These are phyloP conservation scores for Ramaria rubella DNA, from an alignment of 768 basidiomycete genomes.

Conservation along the genomic window DNA sequence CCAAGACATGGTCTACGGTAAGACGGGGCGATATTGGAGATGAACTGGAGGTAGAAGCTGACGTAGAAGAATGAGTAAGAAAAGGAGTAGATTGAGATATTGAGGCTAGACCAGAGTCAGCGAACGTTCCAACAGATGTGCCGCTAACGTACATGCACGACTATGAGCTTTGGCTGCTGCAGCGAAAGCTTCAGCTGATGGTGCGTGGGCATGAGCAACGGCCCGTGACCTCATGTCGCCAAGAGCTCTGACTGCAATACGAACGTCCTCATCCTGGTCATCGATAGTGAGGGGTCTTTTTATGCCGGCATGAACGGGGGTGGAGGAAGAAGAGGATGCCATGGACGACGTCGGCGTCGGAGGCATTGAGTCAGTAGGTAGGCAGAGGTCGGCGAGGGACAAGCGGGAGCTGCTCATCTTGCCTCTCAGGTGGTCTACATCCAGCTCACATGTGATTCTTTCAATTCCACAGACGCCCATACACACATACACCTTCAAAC, in stretches of 20 bases:
- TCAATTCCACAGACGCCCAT: not conserved
- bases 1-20: not conserved
- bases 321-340: not conserved
- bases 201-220: conserved; percentile 4
- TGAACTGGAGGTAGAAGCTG: conserved; percentile 12
- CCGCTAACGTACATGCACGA: conserved; percentile 3
- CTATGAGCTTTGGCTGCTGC: conserved; percentile 5
- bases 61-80: conserved; percentile 15
- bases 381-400: conserved; percentile 11
- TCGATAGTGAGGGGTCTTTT: conserved; percentile 25
- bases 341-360: not conserved
- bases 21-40: conserved; percentile 7
- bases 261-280: conserved; percentile 66
- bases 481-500: not conserved
- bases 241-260: conserved; percentile 71
- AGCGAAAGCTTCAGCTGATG: conserved; percentile 10
- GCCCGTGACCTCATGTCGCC: conserved; percentile 66
- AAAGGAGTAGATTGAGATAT: conserved; percentile 13
- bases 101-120: not conserved
- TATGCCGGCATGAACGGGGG: conserved; percentile 4
- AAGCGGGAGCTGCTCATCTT: conserved; percentile 11
- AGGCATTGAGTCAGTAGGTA: not conserved
- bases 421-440: not conserved
- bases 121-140: not conserved
- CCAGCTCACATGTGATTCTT: conserved; percentile 7